Base-by-base conservation (phyloP, 768 basidiomycete genomes). In the Suillus spraguei region DNA sequence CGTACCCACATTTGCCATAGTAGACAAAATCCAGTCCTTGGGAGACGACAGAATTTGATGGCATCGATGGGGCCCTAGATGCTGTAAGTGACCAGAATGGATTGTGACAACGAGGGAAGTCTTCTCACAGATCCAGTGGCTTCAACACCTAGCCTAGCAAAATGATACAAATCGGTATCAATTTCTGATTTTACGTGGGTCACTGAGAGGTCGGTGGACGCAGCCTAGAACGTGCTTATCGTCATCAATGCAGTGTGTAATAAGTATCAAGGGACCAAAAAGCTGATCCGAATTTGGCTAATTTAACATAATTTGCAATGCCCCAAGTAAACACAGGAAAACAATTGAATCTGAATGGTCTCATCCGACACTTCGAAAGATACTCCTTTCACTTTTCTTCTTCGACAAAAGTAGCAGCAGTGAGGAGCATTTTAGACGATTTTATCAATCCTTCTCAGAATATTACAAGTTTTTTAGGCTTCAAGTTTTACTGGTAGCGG, bases 291-390 rank as follows among this genome's bases (percentile, higher is more conserved):
- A 50, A 28, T 28, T 28, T 28, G 28, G 28, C 4, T 28, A 38
- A 38, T 38, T 20, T 20, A 20, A 53, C 32, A 52, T 32, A 52
- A 52, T 53, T 53, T 53, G 50, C 9, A 33, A 53, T 5, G 32
- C 52, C n/a, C 10, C 52, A 33, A 33, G 32, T 53, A 53, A 53
- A 53, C 52, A 53, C 32, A 1, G 32, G 32, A 53, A 53, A 53
- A 53, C 52, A 53, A n/a, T n/a, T 35, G 53, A 36, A 11, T 46
- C 20, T 11, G 53, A 28, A 2, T n/a, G 32, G 33, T 10, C 32
- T 20, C 20, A 53, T 53, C 20, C 33, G 32, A 50, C 32, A 33
- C 13, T 50, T 32, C 8, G 20, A 33, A 10, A 6, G 2, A 20
- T 28, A 56, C 36, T 17, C 38, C 38, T 58, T 17, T 41, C 14